Percentiles rank a stretch among this genome's conserved stretches.
Evolutionary conservation across 2,329 filamentous ascomycete genomes (phyloP).

Genomic region (Aspergillus transmontanensis): DNA sequence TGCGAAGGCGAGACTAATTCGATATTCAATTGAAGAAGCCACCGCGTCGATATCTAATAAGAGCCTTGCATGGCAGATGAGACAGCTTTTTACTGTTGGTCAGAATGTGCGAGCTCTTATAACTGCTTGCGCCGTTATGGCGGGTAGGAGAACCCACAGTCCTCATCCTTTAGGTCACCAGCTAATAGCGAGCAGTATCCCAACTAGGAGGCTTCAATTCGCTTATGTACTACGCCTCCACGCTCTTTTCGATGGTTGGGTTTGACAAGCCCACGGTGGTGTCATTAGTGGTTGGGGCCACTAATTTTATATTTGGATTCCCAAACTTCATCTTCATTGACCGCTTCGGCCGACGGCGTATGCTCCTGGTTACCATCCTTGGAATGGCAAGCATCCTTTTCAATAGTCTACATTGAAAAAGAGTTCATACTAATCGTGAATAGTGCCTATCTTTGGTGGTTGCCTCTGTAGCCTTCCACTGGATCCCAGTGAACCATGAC

Average conservation of each 20-base stretch:
- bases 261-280: slow-evolving; percentile 54
- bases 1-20: slow-evolving; percentile 50
- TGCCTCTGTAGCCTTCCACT: slow-evolving; percentile 50
- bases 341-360: slow-evolving; percentile 47
- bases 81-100: slow-evolving; percentile 49
- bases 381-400: slow-evolving; percentile 41
- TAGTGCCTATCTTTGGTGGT: slow-evolving; percentile 38
- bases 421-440: neutral
- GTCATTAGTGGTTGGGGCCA: slow-evolving; percentile 42
- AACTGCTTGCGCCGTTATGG: slow-evolving; percentile 52
- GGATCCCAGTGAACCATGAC: slow-evolving; percentile 49
- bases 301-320: slow-evolving; percentile 50
- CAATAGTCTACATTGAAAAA: neutral
- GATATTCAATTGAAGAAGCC: slow-evolving; percentile 40
- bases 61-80: slow-evolving; percentile 45
- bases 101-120: slow-evolving; percentile 50
- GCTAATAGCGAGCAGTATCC: slow-evolving; percentile 53
- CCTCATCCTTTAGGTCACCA: slow-evolving; percentile 49
- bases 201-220: slow-evolving; percentile 51
- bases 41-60: slow-evolving; percentile 34
- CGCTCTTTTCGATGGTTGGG: slow-evolving; percentile 51
- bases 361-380: slow-evolving; percentile 36
- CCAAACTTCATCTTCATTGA: slow-evolving; percentile 52
- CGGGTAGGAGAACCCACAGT: slow-evolving; percentile 40
- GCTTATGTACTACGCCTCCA: slow-evolving; percentile 49